Conservation (phyloP, 208 protist genomes). For the Vickermania spadyakhi region DNA sequence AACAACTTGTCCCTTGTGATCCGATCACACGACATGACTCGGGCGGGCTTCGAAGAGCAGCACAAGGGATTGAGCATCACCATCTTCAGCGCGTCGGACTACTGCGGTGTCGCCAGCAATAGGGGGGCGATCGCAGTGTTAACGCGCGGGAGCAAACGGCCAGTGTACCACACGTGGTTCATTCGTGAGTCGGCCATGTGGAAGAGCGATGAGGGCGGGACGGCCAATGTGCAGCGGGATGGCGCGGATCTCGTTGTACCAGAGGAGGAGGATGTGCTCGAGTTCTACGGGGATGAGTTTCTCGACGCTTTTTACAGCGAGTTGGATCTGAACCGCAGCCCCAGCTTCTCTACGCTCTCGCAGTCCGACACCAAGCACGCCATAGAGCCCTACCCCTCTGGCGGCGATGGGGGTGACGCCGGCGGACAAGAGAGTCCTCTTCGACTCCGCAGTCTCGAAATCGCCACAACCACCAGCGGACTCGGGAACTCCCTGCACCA, state of each 20-base stretch:
- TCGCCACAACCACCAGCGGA: neutral
- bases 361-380: neutral
- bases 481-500: neutral
- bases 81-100: slow-evolving; percentile 84
- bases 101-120: slow-evolving; percentile 90
- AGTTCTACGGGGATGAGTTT: neutral
- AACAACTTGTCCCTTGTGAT: slow-evolving; percentile 95
- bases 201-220: neutral
- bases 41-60: slow-evolving; percentile 72
- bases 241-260: neutral
- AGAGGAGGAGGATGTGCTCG: neutral
- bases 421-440: neutral
- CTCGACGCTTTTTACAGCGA: neutral
- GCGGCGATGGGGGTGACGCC: neutral
- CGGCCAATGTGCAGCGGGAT: slow-evolving; percentile 6
- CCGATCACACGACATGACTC: slow-evolving; percentile 90
- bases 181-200: slow-evolving; percentile 25
- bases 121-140: slow-evolving; percentile 92
- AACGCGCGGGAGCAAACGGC: slow-evolving; percentile 24
- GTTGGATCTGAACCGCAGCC: neutral
- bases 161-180: slow-evolving; percentile 81
- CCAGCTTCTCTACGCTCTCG: neutral
- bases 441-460: neutral
- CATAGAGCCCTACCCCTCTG: neutral
- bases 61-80: slow-evolving; percentile 64